Evolutionary conservation across 805 yeast species (phyloP), one percentile per base, ranked within the genome.

Genomic region (Kodamaea lidongshanica): DNA sequence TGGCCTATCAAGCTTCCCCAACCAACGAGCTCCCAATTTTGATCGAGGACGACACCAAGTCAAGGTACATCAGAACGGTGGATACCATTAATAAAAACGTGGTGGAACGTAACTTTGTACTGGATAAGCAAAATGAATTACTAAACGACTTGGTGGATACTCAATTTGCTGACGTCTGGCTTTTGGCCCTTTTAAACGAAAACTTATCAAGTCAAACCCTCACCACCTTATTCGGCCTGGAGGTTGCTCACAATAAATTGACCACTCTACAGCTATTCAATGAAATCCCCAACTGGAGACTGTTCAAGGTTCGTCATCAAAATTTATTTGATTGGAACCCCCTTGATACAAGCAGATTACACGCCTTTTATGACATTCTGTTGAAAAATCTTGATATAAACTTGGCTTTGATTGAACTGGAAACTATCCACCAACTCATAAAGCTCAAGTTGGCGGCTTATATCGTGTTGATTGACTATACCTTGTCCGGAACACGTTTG

Each of bases 1-100:
- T 77, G 7, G 67, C 80, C 1, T 62, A 65, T 30, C 61, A 64
- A 23, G 72, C 78, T 2, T 57, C 79, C 1, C 57, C 65, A 2
- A 62, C 66, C 34, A 65, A 67, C 9, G 62, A 65, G 12, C 47
- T 79, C 12, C 86, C 86, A 0, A 52, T 77, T 1, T 53, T 75
- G 8, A 54, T 78, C 2, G 85, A 78, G 42, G 76, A 67, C 11
- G 15, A 11, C n/a, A 32, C 19, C 10, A 33, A 29, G 6, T 15
- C 16, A 6, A 17, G 23, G 5, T 12, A 13, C 5, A 20, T 20
- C n/a, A 23, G 34, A 7, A 33, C 33, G 1, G 12, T 28, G 14
- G 24, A 14, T 14, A 12, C 23, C 7, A 32, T 39, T 19, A 34
- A 28, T 16, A 28, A 30, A 15, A 30, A 30, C 21, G 18, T 39